phyloP scores from a whole-genome alignment of 2,329 filamentous ascomycete genomes.

The Berkeleyomyces basicola region DNA sequence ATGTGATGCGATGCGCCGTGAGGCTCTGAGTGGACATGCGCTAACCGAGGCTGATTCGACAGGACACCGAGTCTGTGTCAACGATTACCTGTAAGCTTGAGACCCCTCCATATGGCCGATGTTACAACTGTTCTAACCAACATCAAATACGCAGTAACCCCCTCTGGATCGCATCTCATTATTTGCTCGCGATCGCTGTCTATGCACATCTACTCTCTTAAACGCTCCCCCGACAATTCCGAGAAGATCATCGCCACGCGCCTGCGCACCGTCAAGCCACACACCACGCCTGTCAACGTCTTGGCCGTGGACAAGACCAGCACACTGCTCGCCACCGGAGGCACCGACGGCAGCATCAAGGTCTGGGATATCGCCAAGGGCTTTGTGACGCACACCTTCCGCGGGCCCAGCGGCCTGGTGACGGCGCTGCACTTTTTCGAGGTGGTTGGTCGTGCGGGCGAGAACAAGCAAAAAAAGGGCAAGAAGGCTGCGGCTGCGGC shows the following conservation, averaged over 20 bases:
- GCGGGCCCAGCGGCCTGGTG: conserved; percentile 78
- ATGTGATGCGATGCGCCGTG: neutral
- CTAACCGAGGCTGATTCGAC: conserved; percentile 17
- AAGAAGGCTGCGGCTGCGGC: conserved; percentile 18
- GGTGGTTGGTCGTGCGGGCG: conserved; percentile 33
- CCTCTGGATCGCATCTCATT: conserved; percentile 72
- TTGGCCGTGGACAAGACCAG: conserved; percentile 67
- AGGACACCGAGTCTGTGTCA: conserved; percentile 70
- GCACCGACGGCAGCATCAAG: conserved; percentile 85
- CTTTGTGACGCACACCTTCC: conserved; percentile 87
- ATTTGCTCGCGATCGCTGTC: conserved; percentile 89
- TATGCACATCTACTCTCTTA: conserved; percentile 77
- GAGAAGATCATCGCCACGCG: conserved; percentile 46
- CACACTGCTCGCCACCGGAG: conserved; percentile 80
- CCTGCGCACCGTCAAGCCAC: conserved; percentile 70
- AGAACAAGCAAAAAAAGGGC: conserved; percentile 24
- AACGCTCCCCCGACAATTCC: conserved; percentile 37
- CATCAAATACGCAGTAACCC: conserved; percentile 45
- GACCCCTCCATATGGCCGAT: neutral
- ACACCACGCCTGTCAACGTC: conserved; percentile 76
- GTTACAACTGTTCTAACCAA: neutral
- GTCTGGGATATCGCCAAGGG: conserved; percentile 89
- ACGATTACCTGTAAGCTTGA: conserved; percentile 42
- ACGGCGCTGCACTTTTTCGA: conserved; percentile 90
- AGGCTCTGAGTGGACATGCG: conserved; percentile 4